Percentiles rank a stretch among this genome's conserved stretches.
These are phyloP conservation scores for Centella asiatica DNA, from an alignment of 129 eudicot species.

Conservation along the genomic window DNA sequence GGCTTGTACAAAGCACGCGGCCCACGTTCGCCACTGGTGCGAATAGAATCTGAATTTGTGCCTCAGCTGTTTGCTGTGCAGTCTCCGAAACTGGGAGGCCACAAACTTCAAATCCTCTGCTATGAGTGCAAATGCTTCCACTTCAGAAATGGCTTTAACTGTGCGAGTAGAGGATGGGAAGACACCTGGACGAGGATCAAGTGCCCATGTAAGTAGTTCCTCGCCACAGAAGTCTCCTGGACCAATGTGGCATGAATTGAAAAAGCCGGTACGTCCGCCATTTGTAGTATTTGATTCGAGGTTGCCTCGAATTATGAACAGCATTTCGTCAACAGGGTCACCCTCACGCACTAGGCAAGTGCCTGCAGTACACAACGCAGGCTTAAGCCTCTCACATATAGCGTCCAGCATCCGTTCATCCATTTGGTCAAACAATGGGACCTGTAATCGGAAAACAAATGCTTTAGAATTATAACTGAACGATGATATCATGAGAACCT, in stretches of 20 bases:
- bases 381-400: slow-evolving; percentile 90
- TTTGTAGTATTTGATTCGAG: slow-evolving; percentile 89
- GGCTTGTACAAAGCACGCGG: slow-evolving; percentile 80
- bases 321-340: slow-evolving; percentile 88
- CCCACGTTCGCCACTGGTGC: slow-evolving; percentile 97
- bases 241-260: slow-evolving; percentile 78
- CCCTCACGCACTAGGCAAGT: slow-evolving; percentile 83
- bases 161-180: slow-evolving; percentile 90
- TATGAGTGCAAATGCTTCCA: slow-evolving; percentile 71
- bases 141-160: slow-evolving; percentile 81
- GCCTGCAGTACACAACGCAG: slow-evolving; percentile 66
- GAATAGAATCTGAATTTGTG: slow-evolving; percentile 86
- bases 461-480: background rate
- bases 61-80: slow-evolving; percentile 72
- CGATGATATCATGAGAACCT: background rate
- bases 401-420: slow-evolving; percentile 83
- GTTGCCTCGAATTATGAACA: slow-evolving; percentile 84
- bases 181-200: slow-evolving; percentile 65
- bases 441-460: slow-evolving; percentile 25
- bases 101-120: slow-evolving; percentile 87
- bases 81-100: slow-evolving; percentile 70
- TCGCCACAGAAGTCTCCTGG: slow-evolving; percentile 95
- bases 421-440: slow-evolving; percentile 88
- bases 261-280: slow-evolving; percentile 91
- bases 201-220: slow-evolving; percentile 92